phyloP scores from a whole-genome alignment of 176 grass and related monocot genomes.

The Cenchrus fungigraminus region DNA sequence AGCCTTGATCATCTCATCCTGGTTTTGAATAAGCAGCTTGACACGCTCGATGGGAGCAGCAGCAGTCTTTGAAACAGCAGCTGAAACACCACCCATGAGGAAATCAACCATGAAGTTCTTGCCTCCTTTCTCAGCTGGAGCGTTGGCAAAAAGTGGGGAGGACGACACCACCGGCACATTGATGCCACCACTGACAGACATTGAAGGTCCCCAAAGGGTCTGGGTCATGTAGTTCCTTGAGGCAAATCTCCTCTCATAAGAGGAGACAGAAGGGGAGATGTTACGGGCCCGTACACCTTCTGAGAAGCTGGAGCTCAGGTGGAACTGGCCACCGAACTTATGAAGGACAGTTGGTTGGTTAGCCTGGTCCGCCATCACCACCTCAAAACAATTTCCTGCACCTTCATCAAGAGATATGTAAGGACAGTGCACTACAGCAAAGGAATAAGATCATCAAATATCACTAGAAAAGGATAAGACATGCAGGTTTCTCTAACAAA shows the following conservation, averaged over 20 bases:
- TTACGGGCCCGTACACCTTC: conserved; percentile 57
- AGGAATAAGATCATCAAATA: neutral
- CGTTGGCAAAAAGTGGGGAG: conserved; percentile 66
- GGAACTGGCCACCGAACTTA: conserved; percentile 70
- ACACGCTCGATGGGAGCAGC: conserved; percentile 95
- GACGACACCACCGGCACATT: conserved; percentile 44
- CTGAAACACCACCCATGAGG: conserved; percentile 94
- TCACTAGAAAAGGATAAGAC: too few relatives aligned
- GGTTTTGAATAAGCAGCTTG: conserved; percentile 95
- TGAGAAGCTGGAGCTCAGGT: conserved; percentile 68
- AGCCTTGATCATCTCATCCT: conserved; percentile 96
- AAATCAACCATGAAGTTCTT: conserved; percentile 77
- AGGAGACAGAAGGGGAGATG: conserved; percentile 45
- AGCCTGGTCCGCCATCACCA: conserved; percentile 67
- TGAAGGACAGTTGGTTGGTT: conserved; percentile 72
- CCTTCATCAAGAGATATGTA: neutral
- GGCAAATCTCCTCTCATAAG: conserved; percentile 54
- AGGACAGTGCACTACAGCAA: neutral
- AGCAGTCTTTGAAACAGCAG: conserved; percentile 94
- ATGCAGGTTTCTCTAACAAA: neutral
- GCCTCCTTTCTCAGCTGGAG: conserved; percentile 75
- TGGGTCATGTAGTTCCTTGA: conserved; percentile 55
- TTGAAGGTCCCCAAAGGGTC: conserved; percentile 35
- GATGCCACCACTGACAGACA: conserved; percentile 45
- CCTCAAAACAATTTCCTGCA: conserved; percentile 47